Evolutionary conservation across 805 yeast genomes (phyloP).

Genomic region (Starmerella geochares): DNA sequence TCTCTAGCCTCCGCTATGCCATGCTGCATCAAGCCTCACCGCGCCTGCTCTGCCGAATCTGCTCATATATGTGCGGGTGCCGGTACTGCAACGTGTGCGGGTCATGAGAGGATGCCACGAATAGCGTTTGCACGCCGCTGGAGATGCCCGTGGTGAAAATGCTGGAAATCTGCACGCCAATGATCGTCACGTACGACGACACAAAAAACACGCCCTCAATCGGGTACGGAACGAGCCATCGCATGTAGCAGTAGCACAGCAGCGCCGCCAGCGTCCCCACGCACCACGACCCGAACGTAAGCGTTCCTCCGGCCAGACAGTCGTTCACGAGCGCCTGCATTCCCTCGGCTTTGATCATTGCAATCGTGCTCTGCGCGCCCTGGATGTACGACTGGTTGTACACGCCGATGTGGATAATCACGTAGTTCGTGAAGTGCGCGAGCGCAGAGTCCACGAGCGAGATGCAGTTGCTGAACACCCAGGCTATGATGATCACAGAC

Average conservation of each 20-base stretch:
- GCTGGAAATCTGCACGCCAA: constrained; percentile 66
- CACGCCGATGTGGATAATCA: constrained; percentile 75
- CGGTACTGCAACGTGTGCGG: constrained; percentile 72
- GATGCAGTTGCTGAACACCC: constrained; percentile 34
- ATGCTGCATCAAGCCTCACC: too few species aligned
- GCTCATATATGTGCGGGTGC: constrained; percentile 42
- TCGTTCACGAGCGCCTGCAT: constrained; percentile 78
- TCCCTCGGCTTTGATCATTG: constrained; percentile 66
- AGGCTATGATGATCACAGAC: constrained; percentile 20
- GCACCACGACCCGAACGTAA: constrained; percentile 65
- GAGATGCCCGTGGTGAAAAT: constrained; percentile 64
- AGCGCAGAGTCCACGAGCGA: constrained; percentile 67
- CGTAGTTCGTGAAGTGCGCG: constrained; percentile 80
- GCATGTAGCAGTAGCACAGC: constrained; percentile 55
- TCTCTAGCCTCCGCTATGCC: too few species aligned
- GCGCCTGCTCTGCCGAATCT: not conserved
- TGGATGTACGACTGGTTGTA: constrained; percentile 70
- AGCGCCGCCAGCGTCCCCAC: constrained; percentile 58
- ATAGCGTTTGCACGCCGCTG: constrained; percentile 74
- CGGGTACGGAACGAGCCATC: constrained; percentile 61
- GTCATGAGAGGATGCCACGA: constrained; percentile 71
- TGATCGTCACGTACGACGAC: constrained; percentile 60
- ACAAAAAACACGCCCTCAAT: constrained; percentile 31
- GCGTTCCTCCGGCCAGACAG: constrained; percentile 65
- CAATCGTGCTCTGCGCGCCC: constrained; percentile 76